Conservation (phyloP, 73 alveolate species). For the Uronychia setigera region DNA sequence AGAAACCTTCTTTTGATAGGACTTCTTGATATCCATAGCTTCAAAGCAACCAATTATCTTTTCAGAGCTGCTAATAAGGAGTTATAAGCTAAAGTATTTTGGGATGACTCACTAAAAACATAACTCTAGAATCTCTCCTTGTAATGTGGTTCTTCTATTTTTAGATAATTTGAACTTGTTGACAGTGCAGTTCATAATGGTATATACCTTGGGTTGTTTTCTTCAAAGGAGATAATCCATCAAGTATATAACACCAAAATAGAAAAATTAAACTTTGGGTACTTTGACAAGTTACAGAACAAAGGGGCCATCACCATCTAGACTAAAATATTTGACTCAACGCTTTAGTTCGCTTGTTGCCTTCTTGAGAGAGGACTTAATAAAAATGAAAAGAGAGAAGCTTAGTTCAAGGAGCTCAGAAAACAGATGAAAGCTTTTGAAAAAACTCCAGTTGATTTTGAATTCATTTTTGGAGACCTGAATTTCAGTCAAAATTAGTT, state of each 20-base stretch:
- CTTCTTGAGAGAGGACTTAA: constrained; percentile 84
- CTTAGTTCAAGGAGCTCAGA: background rate
- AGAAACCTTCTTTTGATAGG: background rate
- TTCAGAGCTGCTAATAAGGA: background rate
- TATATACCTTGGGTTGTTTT: constrained; percentile 35
- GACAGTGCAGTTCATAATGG: constrained; percentile 45
- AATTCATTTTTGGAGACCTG: background rate
- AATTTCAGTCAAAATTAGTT: background rate
- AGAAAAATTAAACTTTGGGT: constrained; percentile 80
- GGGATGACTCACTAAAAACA: background rate
- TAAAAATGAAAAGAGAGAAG: constrained; percentile 65
- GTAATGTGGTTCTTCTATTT: background rate
- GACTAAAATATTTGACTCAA: constrained; percentile 72
- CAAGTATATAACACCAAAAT: constrained; percentile 15
- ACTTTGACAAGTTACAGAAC: constrained; percentile 82
- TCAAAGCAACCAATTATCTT: background rate
- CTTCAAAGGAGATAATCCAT: constrained; percentile 9
- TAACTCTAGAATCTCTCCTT: background rate
- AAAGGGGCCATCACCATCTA: constrained; percentile 93
- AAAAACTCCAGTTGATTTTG: background rate
- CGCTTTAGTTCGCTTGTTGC: constrained; percentile 73
- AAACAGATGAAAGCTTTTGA: background rate
- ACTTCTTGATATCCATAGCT: background rate
- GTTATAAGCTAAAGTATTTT: background rate
- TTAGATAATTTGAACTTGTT: background rate